Evolutionary conservation across 805 yeast species (phyloP), one percentile per base, ranked within the genome.

Genomic region (Starmerella stellata): DNA sequence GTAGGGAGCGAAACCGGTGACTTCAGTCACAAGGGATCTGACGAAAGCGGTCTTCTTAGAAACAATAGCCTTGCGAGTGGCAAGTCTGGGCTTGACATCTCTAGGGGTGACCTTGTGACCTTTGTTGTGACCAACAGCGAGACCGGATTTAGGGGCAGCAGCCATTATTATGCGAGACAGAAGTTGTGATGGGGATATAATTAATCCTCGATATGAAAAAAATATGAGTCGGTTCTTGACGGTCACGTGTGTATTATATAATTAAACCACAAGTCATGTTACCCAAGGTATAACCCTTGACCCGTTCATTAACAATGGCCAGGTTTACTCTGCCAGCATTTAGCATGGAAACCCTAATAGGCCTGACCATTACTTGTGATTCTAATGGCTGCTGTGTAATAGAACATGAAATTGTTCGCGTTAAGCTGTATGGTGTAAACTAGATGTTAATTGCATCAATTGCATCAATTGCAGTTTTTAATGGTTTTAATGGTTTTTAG

Each of bases 71-170:
- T 87, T 92, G 74, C 90, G 79, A 79, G 79, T 74, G 50, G 95
- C 80, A 60, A 78, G 73, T 66, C 80, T 82, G 68, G 85, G 79
- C 60, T 82, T 77, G 61, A 74, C 75, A 62, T 75, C 78, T 68
- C 77, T 74, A 51, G 76, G 62, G 65, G 80, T 75, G 70, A 82
- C 90, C 71, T 80, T 75, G 92, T 78, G 92, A 69, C 99, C 99
- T 72, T 92, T 87, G 95, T 90, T 92, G 68, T 77, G 73, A 69
- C 99, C 99, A 72, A 76, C 75, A 72, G 94, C 93, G 67, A 87
- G 82, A 69, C 78, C 78, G 62, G 69, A 58, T 61, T 66, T 68
- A 24, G 48, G 42, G 35, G 44, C 42, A 29, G 41, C 35, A 24
- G 48, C 48, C 48, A 45, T 45, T 44, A 38, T 44, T 7, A 29